phyloP scores from a whole-genome alignment of 768 basidiomycete species.

The Leccinum uliginosum region DNA sequence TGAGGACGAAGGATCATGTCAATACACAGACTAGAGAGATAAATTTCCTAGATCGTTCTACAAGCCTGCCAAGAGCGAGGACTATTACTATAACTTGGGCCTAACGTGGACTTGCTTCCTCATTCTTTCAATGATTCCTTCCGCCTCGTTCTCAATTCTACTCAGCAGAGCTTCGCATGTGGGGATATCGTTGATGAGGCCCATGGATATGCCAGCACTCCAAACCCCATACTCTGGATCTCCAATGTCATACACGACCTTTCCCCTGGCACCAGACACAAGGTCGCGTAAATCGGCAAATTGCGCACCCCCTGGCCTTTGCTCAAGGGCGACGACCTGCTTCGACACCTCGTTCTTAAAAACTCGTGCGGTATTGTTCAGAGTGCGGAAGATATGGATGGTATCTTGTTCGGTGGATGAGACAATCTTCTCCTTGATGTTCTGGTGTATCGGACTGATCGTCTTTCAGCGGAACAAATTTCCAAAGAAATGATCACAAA shows the following conservation, averaged over 20 bases:
- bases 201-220: conserved; percentile 62
- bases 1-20: conserved; percentile 1
- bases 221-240: conserved; percentile 88
- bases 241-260: conserved; percentile 74
- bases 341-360: conserved; percentile 80
- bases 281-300: conserved; percentile 82
- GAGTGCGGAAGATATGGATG: conserved; percentile 84
- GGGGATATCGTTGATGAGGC: conserved; percentile 79
- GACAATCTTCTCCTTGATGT: conserved; percentile 89
- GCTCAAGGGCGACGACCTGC: conserved; percentile 84
- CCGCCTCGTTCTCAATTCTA: conserved; percentile 71
- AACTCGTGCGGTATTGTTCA: conserved; percentile 80
- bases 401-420: conserved; percentile 79
- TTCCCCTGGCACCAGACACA: conserved; percentile 67
- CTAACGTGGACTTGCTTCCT: conserved; percentile 19
- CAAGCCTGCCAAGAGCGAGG: neutral
- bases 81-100: conserved; percentile 18
- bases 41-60: neutral
- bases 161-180: conserved; percentile 69
- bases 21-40: neutral
- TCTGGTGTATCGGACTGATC: conserved; percentile 79
- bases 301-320: conserved; percentile 76
- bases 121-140: conserved; percentile 56
- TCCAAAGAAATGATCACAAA: neutral
- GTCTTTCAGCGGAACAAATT: neutral